Conservation (phyloP, 1,139 yeast genomes). For the Pichia sp. region DNA sequence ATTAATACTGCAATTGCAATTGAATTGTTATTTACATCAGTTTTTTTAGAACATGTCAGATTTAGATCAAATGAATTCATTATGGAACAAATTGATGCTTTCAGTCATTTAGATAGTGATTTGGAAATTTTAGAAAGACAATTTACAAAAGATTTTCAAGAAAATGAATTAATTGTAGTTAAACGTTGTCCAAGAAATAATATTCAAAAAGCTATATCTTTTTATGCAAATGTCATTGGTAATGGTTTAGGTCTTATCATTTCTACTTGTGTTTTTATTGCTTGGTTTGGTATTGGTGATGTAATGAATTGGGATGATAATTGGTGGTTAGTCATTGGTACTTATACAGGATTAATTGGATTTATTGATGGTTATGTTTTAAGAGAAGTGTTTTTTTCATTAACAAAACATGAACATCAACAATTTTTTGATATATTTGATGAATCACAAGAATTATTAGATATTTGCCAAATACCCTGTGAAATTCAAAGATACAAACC, state of each 20-base stretch:
- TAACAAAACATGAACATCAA: slow-evolving; percentile 28
- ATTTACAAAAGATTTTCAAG: slow-evolving; percentile 20
- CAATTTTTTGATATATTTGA: slow-evolving; percentile 40
- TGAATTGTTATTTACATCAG: slow-evolving; percentile 30
- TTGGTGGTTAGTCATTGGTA: slow-evolving; percentile 40
- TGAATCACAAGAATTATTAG: slow-evolving; percentile 64
- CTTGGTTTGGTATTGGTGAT: slow-evolving; percentile 34
- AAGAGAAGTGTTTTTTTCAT: slow-evolving; percentile 32
- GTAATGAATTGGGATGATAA: slow-evolving; percentile 31
- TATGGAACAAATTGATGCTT: slow-evolving; percentile 22
- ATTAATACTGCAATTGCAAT: slow-evolving; percentile 37
- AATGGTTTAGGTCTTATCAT: slow-evolving; percentile 35
- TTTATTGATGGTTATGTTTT: slow-evolving; percentile 36
- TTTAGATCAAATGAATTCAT: slow-evolving; percentile 32
- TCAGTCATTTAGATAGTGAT: slow-evolving; percentile 27
- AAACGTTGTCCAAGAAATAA: slow-evolving; percentile 24
- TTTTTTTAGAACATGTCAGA: slow-evolving; percentile 34
- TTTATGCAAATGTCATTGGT: slow-evolving; percentile 36
- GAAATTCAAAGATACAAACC: slow-evolving; percentile 15
- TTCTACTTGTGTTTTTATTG: slow-evolving; percentile 30
- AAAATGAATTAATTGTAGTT: slow-evolving; percentile 24
- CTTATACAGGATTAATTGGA: slow-evolving; percentile 38
- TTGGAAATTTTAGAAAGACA: slow-evolving; percentile 28
- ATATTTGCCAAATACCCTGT: slow-evolving; percentile 47
- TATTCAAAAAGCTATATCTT: slow-evolving; percentile 28